Conservation (phyloP, 768 basidiomycete genomes). For the Sarcomyxa edulis region DNA sequence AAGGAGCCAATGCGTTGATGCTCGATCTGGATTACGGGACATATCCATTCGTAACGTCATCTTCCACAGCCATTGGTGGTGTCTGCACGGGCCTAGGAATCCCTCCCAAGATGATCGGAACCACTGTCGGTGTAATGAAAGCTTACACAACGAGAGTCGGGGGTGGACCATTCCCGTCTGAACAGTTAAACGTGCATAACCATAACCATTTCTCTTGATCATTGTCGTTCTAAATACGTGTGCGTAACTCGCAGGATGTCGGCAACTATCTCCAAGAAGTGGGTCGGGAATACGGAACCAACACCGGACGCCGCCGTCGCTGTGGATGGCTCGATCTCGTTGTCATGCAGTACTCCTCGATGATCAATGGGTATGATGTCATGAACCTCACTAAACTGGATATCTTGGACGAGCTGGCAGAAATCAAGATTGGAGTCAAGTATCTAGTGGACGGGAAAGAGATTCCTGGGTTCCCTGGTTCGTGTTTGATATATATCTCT, state of each 20-base stretch:
- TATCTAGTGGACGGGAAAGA: constrained; percentile 78
- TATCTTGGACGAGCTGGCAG: constrained; percentile 74
- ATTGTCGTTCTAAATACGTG: background rate
- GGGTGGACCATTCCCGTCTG: constrained; percentile 97
- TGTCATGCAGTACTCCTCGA: constrained; percentile 84
- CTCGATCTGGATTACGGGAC: constrained; percentile 97
- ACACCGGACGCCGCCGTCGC: constrained; percentile 88
- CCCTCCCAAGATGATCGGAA: constrained; percentile 84
- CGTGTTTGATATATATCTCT: constrained; percentile 17
- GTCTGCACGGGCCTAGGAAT: constrained; percentile 98
- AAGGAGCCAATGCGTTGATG: constrained; percentile 98
- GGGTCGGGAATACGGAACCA: constrained; percentile 86
- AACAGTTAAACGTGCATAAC: constrained; percentile 81
- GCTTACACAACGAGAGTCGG: constrained; percentile 98
- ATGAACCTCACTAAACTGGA: constrained; percentile 97
- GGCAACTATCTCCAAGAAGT: constrained; percentile 92
- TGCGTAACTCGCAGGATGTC: constrained; percentile 45
- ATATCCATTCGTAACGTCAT: constrained; percentile 96
- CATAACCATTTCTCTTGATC: background rate
- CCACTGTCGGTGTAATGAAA: constrained; percentile 89
- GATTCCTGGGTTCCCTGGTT: constrained; percentile 84
- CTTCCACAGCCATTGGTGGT: constrained; percentile 89
- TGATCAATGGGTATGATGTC: constrained; percentile 93
- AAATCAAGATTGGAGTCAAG: constrained; percentile 84
- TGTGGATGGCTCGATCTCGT: constrained; percentile 98